Conservation (phyloP, 257 asterid species). For the Jacaranda copaia region DNA sequence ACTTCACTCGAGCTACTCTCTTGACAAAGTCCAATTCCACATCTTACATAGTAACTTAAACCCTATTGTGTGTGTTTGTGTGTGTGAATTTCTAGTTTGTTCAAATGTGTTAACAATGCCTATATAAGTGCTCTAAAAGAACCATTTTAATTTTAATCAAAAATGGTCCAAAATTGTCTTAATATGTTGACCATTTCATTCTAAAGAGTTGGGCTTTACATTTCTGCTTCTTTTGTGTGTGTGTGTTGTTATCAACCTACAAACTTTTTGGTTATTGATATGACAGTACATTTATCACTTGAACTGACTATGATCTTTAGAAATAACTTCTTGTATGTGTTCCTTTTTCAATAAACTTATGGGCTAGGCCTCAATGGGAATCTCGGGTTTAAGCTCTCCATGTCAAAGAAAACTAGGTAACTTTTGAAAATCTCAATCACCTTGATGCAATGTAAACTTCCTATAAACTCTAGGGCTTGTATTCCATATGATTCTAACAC, state of each 20-base stretch:
- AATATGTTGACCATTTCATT: no score
- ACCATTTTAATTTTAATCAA: no score
- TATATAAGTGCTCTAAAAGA: no score
- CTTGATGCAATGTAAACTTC: conserved; percentile 10
- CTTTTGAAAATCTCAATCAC: conserved; percentile 53
- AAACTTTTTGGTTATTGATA: conserved; percentile 27
- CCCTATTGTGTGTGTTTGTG: not conserved
- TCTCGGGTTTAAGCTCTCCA: conserved; percentile 65
- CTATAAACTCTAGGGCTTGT: no score
- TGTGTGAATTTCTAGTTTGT: not conserved
- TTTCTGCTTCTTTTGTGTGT: no score
- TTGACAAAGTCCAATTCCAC: conserved; percentile 74
- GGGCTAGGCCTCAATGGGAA: conserved; percentile 71
- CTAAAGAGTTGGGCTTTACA: no score
- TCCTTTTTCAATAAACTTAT: conserved; percentile 63
- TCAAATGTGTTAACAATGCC: no score
- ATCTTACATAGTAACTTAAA: conserved; percentile 63
- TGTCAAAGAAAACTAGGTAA: conserved; percentile 69
- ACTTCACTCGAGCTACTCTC: conserved; percentile 82
- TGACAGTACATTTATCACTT: not conserved
- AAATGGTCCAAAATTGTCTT: no score
- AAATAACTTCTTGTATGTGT: not conserved
- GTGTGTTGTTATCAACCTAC: no score
- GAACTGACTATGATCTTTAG: not conserved
- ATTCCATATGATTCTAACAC: no score